phyloP scores from a whole-genome alignment of 106 monocot genomes.

The Acorus gramineus region DNA sequence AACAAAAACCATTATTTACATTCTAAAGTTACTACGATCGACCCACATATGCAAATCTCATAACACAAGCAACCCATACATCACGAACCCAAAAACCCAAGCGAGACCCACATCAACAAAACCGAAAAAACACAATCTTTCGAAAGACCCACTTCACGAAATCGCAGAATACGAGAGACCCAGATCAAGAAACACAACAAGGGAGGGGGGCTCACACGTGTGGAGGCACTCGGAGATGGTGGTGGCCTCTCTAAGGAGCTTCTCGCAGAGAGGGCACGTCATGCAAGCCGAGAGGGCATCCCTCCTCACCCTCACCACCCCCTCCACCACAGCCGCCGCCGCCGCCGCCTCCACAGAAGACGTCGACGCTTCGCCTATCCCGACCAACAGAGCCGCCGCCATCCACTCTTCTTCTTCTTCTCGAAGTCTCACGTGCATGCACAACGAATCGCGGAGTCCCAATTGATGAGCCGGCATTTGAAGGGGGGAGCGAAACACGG shows the following conservation, averaged over 20 bases:
- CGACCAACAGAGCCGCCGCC: too few relatives aligned
- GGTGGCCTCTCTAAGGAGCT: constrained; percentile 69
- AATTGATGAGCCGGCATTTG: too few relatives aligned
- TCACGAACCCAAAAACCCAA: background rate
- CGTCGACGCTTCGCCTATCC: too few relatives aligned
- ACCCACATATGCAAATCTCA: too few relatives aligned
- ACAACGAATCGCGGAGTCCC: too few relatives aligned
- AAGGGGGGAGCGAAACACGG: too few relatives aligned
- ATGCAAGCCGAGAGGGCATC: constrained; percentile 50
- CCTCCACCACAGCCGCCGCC: constrained; percentile 4
- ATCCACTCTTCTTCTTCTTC: too few relatives aligned
- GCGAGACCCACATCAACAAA: background rate
- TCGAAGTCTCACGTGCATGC: too few relatives aligned
- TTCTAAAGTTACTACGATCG: too few relatives aligned
- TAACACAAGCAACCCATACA: too few relatives aligned
- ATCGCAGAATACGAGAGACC: background rate
- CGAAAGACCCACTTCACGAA: background rate
- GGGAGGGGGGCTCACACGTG: constrained; percentile 51
- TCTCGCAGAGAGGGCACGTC: constrained; percentile 71
- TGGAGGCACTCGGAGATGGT: constrained; percentile 90
- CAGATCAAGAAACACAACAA: constrained; percentile 4
- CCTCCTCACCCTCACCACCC: constrained; percentile 40
- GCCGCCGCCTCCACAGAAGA: background rate
- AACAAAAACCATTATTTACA: too few relatives aligned
- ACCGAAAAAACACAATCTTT: background rate